phyloP scores from a whole-genome alignment of 495 filamentous ascomycete species.

The Bombardia bombarda region DNA sequence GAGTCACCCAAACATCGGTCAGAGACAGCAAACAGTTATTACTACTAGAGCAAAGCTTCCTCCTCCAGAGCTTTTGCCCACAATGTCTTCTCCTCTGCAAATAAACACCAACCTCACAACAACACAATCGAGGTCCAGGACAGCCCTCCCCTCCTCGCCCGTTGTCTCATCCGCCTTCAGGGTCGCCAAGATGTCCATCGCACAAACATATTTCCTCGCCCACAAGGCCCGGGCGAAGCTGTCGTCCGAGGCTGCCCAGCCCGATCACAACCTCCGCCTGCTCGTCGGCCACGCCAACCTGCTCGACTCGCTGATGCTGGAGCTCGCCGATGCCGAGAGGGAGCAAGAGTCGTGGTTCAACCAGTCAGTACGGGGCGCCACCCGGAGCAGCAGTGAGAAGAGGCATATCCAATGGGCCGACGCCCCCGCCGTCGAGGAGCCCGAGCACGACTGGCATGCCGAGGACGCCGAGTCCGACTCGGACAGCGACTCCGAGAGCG shows the following conservation, averaged over 20 bases:
- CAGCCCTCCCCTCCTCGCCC: constrained; percentile 8
- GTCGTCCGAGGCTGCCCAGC: constrained; percentile 74
- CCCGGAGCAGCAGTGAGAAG: constrained; percentile 44
- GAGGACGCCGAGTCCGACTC: constrained; percentile 47
- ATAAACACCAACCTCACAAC: constrained; percentile 20
- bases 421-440: constrained; percentile 62
- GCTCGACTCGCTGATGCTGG: constrained; percentile 90
- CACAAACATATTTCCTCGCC: constrained; percentile 95
- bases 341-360: constrained; percentile 99
- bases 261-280: constrained; percentile 89
- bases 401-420: constrained; percentile 87
- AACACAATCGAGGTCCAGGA: constrained; percentile 12
- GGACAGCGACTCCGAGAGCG: constrained; percentile 20
- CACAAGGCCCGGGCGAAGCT: constrained; percentile 95
- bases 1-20: constrained; percentile 21
- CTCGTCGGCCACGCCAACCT: constrained; percentile 97
- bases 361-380: constrained; percentile 76
- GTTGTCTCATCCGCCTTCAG: constrained; percentile 20
- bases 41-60: constrained; percentile 10
- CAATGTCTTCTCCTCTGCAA: constrained; percentile 23
- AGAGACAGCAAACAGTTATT: constrained; percentile 18
- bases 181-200: constrained; percentile 80
- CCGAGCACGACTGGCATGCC: constrained; percentile 61
- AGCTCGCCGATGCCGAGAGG: constrained; percentile 86
- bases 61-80: constrained; percentile 6